A percentile compares a stretch with the other conserved stretches of the same genome.
Evolutionary conservation across 768 basidiomycete species (phyloP).

Genomic region (Mycena rebaudengoi): DNA sequence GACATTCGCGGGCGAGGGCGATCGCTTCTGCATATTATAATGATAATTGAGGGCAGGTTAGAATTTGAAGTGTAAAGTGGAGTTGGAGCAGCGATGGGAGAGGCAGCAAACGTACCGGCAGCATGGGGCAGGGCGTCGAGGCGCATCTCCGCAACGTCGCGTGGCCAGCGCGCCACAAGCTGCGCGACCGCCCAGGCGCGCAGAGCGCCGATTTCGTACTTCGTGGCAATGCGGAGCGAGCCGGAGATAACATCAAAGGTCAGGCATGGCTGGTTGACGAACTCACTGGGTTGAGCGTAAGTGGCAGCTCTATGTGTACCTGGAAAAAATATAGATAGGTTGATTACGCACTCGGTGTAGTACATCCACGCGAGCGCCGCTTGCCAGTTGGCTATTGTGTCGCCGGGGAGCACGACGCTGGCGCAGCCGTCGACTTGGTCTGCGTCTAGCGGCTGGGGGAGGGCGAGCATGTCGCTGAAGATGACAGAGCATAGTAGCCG

Average conservation of each 20-base stretch:
- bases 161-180: conserved; percentile 40
- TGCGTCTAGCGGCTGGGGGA: conserved; percentile 39
- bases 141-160: conserved; percentile 35
- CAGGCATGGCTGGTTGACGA: conserved; percentile 28
- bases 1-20: conserved; percentile 42
- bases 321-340: neutral
- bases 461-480: conserved; percentile 46
- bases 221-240: conserved; percentile 43
- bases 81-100: neutral
- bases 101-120: conserved; percentile 34
- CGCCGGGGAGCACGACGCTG: conserved; percentile 34
- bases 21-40: conserved; percentile 44
- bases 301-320: neutral
- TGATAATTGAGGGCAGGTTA: too few relatives aligned
- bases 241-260: conserved; percentile 37
- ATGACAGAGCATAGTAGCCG: conserved; percentile 32
- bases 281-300: conserved; percentile 35
- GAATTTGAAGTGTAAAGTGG: too few relatives aligned
- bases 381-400: conserved; percentile 38
- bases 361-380: conserved; percentile 43
- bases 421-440: conserved; percentile 44
- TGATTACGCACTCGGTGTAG: conserved; percentile 36
- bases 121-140: conserved; percentile 37
- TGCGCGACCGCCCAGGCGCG: conserved; percentile 34
- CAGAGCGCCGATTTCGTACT: conserved; percentile 43